A percentile compares a stretch with the other conserved stretches of the same genome.
These are phyloP conservation scores for Wickerhamiella azymoides DNA, from an alignment of 805 yeast species.

Conservation along the genomic window DNA sequence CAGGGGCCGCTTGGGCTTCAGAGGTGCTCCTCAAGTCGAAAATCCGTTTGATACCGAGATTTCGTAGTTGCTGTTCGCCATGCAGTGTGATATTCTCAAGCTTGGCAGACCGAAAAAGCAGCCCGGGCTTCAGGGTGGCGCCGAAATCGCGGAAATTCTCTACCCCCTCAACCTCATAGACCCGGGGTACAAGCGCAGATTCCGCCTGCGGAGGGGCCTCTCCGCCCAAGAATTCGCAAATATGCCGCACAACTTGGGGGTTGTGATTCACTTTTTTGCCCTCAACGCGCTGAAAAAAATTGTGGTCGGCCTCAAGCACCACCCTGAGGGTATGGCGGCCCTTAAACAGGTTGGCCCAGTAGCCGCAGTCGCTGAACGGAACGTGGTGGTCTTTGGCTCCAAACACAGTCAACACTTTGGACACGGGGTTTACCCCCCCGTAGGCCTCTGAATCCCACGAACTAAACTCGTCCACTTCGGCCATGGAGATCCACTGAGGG, in stretches of 20 bases:
- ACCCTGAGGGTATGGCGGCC: conserved; percentile 45
- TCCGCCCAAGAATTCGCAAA: conserved; percentile 34
- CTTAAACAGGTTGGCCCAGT: conserved; percentile 43
- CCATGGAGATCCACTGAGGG: conserved; percentile 33
- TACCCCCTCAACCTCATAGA: conserved; percentile 54
- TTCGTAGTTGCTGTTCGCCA: conserved; percentile 34
- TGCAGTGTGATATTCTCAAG: conserved; percentile 36
- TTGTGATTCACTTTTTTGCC: conserved; percentile 41
- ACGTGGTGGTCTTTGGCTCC: conserved; percentile 57
- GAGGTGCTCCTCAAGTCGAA: conserved; percentile 58
- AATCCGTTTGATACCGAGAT: conserved; percentile 37
- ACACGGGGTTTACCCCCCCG: conserved; percentile 21
- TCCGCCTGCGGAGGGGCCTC: conserved; percentile 21
- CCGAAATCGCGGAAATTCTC: conserved; percentile 69
- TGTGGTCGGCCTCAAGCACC: conserved; percentile 66
- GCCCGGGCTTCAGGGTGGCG: conserved; percentile 36
- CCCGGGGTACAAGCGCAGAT: conserved; percentile 35
- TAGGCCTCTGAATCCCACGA: not conserved
- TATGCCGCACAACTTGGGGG: conserved; percentile 34
- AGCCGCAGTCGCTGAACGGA: conserved; percentile 47
- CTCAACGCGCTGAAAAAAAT: conserved; percentile 41
- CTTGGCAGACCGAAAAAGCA: conserved; percentile 52
- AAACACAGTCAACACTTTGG: conserved; percentile 51
- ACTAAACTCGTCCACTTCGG: conserved; percentile 30
- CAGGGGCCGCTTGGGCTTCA: conserved; percentile 40